Percentiles rank a stretch among this genome's conserved stretches.
Evolutionary conservation across 257 asterid genomes (phyloP).

Genomic region (Jacaranda mimosifolia): DNA sequence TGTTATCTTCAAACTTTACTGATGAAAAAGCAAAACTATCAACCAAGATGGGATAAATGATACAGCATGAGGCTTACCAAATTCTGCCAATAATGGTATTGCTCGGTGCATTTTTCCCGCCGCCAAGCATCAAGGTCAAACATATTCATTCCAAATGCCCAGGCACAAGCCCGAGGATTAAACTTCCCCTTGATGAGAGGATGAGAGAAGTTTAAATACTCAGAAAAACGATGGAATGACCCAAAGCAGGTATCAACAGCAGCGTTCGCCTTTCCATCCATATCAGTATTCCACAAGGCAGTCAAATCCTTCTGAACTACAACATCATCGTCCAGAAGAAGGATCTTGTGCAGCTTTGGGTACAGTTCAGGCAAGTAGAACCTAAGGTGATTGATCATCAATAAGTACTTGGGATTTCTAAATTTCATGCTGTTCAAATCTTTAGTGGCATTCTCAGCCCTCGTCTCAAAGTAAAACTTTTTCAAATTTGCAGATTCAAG

Average conservation of each 20-base stretch:
- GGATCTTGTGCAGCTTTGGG: slow-evolving; percentile 65
- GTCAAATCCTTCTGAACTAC: slow-evolving; percentile 85
- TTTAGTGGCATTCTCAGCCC: slow-evolving; percentile 69
- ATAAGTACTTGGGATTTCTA: slow-evolving; percentile 67
- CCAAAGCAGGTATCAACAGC: slow-evolving; percentile 85
- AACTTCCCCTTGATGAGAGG: slow-evolving; percentile 69
- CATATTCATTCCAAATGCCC: slow-evolving; percentile 85
- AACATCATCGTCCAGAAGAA: slow-evolving; percentile 76
- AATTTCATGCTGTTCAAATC: slow-evolving; percentile 66
- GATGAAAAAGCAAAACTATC: not conserved
- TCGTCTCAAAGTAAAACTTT: slow-evolving; percentile 67
- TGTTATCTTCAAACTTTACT: not conserved
- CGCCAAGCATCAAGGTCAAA: slow-evolving; percentile 86
- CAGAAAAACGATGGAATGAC: slow-evolving; percentile 66
- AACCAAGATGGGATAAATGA: not conserved
- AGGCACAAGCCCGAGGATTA: slow-evolving; percentile 76
- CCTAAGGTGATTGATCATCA: slow-evolving; percentile 68
- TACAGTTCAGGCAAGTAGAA: slow-evolving; percentile 83
- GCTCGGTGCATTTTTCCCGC: slow-evolving; percentile 62
- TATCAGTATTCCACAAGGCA: slow-evolving; percentile 69
- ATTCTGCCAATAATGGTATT: slow-evolving; percentile 77
- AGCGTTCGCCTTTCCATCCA: slow-evolving; percentile 78
- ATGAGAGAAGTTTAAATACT: slow-evolving; percentile 72
- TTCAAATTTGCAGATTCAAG: slow-evolving; percentile 51
- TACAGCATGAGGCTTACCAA: slow-evolving; percentile 48